These are phyloP conservation scores for Aspergillus jensenii DNA, from an alignment of 2,329 filamentous ascomycete species.

Conservation along the genomic window DNA sequence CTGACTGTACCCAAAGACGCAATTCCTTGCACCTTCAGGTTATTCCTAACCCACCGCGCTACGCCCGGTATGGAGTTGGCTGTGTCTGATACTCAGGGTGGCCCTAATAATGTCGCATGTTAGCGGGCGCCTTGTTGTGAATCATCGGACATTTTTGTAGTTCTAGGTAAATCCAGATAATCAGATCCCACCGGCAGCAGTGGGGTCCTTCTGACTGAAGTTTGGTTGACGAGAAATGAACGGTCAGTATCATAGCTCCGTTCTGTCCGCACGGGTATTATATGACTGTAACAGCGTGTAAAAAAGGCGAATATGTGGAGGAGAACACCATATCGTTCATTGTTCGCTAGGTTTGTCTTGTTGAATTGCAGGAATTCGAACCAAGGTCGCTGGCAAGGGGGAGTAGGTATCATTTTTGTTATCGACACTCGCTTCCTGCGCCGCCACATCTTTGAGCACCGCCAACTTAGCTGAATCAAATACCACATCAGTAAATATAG, in stretches of 20 bases:
- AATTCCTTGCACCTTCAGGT: neutral
- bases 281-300: no score
- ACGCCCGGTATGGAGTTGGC: neutral
- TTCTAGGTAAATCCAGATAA: neutral
- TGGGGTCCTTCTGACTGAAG: neutral
- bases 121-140: neutral
- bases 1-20: neutral
- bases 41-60: neutral
- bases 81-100: neutral
- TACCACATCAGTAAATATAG: slow-evolving; percentile 8
- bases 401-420: slow-evolving; percentile 64
- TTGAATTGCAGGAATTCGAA: slow-evolving; percentile 42
- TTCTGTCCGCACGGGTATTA: neutral
- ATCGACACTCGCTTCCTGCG: slow-evolving; percentile 14
- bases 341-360: slow-evolving; percentile 7
- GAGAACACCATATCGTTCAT: neutral
- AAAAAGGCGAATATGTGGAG: neutral
- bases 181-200: neutral
- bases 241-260: neutral
- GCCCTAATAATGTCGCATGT: neutral
- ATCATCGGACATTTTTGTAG: neutral
- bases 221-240: neutral
- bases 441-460: slow-evolving; percentile 17
- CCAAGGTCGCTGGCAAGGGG: slow-evolving; percentile 41
- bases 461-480: slow-evolving; percentile 27